Conservation (phyloP, 2,329 filamentous ascomycete genomes). For the Ascochyta fabae region DNA sequence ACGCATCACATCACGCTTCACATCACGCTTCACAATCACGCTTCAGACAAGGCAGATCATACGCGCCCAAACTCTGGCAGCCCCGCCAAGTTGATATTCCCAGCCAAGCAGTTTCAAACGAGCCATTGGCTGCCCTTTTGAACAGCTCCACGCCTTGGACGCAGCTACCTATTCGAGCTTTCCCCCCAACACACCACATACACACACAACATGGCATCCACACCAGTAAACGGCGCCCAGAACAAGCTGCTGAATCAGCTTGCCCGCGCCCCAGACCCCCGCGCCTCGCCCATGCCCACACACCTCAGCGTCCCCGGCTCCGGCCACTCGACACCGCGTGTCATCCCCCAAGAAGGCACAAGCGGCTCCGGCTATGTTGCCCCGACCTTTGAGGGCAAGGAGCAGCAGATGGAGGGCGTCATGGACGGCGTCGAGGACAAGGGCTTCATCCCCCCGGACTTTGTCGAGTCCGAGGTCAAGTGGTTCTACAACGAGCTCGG, state of each 20-base stretch:
- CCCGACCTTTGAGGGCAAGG: slow-evolving; percentile 90
- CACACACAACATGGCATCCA: slow-evolving; percentile 39
- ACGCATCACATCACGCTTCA: too few relatives aligned
- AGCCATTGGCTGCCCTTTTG: slow-evolving; percentile 13
- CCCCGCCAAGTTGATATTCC: slow-evolving; percentile 19
- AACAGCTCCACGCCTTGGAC: neutral
- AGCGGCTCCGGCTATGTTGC: slow-evolving; percentile 90
- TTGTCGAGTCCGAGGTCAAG: slow-evolving; percentile 82
- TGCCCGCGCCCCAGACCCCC: slow-evolving; percentile 62
- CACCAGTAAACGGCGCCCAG: slow-evolving; percentile 43
- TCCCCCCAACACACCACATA: slow-evolving; percentile 8
- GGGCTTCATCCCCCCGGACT: slow-evolving; percentile 83
- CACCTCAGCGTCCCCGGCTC: slow-evolving; percentile 76
- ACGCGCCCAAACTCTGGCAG: slow-evolving; percentile 16
- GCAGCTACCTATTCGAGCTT: slow-evolving; percentile 11
- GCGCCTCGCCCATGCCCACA: slow-evolving; percentile 86
- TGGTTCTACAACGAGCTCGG: slow-evolving; percentile 99
- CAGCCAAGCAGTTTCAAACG: slow-evolving; percentile 18
- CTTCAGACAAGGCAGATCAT: slow-evolving; percentile 11
- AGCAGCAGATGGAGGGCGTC: slow-evolving; percentile 85
- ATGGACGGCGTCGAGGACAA: slow-evolving; percentile 79
- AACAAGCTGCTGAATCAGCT: slow-evolving; percentile 66
- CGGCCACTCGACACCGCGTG: slow-evolving; percentile 63
- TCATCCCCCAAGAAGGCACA: slow-evolving; percentile 80
- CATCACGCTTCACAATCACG: neutral